A percentile compares a stretch with the other conserved stretches of the same genome.
Evolutionary conservation across 2,329 filamentous ascomycete genomes (phyloP).

Genomic region (Penicillium sp.): DNA sequence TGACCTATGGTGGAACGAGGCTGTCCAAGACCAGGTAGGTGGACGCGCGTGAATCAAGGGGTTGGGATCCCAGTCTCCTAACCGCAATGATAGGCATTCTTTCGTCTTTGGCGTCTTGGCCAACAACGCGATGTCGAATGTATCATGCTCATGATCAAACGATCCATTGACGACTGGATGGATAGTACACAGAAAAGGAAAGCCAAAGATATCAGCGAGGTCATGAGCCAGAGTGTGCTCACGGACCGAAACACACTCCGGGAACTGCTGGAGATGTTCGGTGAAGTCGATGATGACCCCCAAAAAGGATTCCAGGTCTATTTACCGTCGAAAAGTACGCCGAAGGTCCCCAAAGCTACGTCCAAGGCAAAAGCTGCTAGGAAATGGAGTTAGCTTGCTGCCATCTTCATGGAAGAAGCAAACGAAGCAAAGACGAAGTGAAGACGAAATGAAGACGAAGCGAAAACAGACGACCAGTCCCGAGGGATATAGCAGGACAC

Average conservation of each 20-base stretch:
- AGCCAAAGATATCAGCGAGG: slow-evolving; percentile 18
- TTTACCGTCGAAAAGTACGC: background rate
- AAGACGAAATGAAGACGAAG: too few species aligned
- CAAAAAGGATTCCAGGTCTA: background rate
- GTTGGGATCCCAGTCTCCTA: background rate
- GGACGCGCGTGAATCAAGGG: too few species aligned
- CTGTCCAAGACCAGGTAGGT: slow-evolving; percentile 51
- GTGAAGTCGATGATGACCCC: background rate
- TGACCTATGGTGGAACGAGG: slow-evolving; percentile 59
- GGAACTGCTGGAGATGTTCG: slow-evolving; percentile 23
- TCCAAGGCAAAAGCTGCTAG: background rate
- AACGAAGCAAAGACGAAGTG: background rate
- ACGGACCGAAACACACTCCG: slow-evolving; percentile 9
- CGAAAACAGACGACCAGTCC: background rate
- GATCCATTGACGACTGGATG: slow-evolving; percentile 53
- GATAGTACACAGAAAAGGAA: slow-evolving; percentile 51
- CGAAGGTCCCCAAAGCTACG: too few species aligned
- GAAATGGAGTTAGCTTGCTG: background rate
- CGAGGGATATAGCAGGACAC: background rate
- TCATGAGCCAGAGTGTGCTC: slow-evolving; percentile 20
- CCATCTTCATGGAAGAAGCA: background rate
- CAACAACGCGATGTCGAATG: slow-evolving; percentile 55
- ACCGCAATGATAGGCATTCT: slow-evolving; percentile 36
- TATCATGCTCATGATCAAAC: slow-evolving; percentile 48
- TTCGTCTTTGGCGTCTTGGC: slow-evolving; percentile 56